These are phyloP conservation scores for Mallotus japonicus DNA, from an alignment of 441 rosid species.

Conservation along the genomic window DNA sequence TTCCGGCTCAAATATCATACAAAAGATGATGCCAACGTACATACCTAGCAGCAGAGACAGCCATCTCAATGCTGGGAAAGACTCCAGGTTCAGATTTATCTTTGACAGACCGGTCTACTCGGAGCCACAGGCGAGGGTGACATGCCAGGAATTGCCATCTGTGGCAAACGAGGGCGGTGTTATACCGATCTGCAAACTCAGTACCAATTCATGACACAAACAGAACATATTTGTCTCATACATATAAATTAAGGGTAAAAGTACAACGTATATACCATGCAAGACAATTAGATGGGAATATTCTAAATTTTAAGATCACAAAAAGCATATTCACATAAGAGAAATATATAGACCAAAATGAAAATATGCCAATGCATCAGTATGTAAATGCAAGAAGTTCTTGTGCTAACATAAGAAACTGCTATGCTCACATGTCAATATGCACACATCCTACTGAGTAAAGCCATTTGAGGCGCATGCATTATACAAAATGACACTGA, in stretches of 20 bases:
- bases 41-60: constrained; percentile 95
- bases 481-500: background rate
- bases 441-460: background rate
- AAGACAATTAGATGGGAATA: no score
- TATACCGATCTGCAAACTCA: constrained; percentile 75
- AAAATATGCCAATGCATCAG: background rate
- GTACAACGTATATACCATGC: no score
- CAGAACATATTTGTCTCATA: constrained; percentile 18
- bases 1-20: background rate
- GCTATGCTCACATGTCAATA: background rate
- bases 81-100: constrained; percentile 63
- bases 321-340: background rate
- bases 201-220: constrained; percentile 35
- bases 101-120: constrained; percentile 70
- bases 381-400: no score
- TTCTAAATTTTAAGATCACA: background rate
- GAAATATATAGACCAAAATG: background rate
- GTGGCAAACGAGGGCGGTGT: constrained; percentile 99
- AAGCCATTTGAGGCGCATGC: background rate
- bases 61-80: constrained; percentile 68
- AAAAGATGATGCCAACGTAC: constrained; percentile 23
- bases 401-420: background rate
- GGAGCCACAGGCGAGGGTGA: constrained; percentile 94
- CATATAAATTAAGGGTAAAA: background rate
- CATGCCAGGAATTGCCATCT: constrained; percentile 95